Conservation (phyloP, 2,329 filamentous ascomycete genomes). For the Alternaria brassicicola region DNA sequence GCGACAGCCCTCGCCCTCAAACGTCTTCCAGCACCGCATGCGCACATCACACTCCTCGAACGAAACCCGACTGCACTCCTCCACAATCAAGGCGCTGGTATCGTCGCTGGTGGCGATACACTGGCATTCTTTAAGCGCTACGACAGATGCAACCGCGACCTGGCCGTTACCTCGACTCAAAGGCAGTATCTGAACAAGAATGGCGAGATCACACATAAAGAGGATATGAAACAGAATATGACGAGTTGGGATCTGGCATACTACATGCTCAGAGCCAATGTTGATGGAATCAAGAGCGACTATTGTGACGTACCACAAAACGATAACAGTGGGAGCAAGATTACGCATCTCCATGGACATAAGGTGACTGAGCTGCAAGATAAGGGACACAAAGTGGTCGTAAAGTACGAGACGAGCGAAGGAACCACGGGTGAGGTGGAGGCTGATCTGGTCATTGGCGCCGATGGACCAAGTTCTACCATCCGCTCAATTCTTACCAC, state of each 20-base stretch:
- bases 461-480: constrained; percentile 43
- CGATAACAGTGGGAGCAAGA: constrained; percentile 15
- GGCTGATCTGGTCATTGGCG: constrained; percentile 40
- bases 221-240: constrained; percentile 44
- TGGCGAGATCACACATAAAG: constrained; percentile 35
- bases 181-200: constrained; percentile 38
- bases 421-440: constrained; percentile 21
- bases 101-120: constrained; percentile 40
- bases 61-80: constrained; percentile 38
- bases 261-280: constrained; percentile 39
- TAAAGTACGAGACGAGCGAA: constrained; percentile 27
- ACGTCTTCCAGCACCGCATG: constrained; percentile 29
- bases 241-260: constrained; percentile 47
- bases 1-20: constrained; percentile 37
- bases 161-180: constrained; percentile 33
- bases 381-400: constrained; percentile 20
- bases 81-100: constrained; percentile 44
- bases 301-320: constrained; percentile 34
- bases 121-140: constrained; percentile 39
- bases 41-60: constrained; percentile 41
- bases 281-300: constrained; percentile 36
- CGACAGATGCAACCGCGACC: constrained; percentile 28
- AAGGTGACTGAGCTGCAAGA: constrained; percentile 32
- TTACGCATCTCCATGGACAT: constrained; percentile 33
- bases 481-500: constrained; percentile 31